phyloP scores from a whole-genome alignment of 1,284 basidiomycete genomes.

The Cutaneotrichosporon mucoides region DNA sequence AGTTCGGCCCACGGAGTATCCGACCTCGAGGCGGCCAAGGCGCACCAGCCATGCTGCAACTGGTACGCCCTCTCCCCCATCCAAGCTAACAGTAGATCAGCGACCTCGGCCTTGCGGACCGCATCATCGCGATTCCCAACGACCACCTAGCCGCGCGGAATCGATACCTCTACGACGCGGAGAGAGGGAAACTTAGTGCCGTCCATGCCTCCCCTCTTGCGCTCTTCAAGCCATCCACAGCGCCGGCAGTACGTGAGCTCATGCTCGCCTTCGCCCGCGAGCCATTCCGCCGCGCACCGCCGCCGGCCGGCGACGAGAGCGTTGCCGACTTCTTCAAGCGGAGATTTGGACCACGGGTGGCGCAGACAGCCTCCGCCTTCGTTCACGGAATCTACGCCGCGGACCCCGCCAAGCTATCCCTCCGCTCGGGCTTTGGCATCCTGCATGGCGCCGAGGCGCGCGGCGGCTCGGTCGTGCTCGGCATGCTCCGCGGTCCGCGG shows the following conservation, averaged over 20 bases:
- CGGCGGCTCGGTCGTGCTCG: conserved; percentile 64
- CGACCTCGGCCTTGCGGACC: conserved; percentile 23
- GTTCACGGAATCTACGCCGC: conserved; percentile 92
- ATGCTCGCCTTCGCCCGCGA: conserved; percentile 60
- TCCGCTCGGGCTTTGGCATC: conserved; percentile 69
- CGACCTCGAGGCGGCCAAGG: conserved; percentile 63
- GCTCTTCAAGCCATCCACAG: not conserved
- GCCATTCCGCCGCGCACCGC: conserved; percentile 54
- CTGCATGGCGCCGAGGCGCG: conserved; percentile 66
- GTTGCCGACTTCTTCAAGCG: conserved; percentile 75
- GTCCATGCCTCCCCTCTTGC: conserved; percentile 8
- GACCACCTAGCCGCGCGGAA: conserved; percentile 43
- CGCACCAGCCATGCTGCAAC: conserved; percentile 59
- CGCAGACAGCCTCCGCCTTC: conserved; percentile 74
- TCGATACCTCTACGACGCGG: conserved; percentile 36
- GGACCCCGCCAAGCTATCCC: conserved; percentile 69
- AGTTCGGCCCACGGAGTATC: conserved; percentile 77
- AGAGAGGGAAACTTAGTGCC: not conserved
- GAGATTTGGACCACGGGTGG: conserved; percentile 69
- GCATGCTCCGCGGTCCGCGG: conserved; percentile 56
- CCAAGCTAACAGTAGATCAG: conserved; percentile 16
- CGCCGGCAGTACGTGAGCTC: conserved; percentile 34
- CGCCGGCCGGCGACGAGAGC: conserved; percentile 64
- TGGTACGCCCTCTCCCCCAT: conserved; percentile 57
- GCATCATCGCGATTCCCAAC: conserved; percentile 36